Evolutionary conservation across 345 rosid genomes (phyloP).

Genomic region (Rhodamnia argentea): DNA sequence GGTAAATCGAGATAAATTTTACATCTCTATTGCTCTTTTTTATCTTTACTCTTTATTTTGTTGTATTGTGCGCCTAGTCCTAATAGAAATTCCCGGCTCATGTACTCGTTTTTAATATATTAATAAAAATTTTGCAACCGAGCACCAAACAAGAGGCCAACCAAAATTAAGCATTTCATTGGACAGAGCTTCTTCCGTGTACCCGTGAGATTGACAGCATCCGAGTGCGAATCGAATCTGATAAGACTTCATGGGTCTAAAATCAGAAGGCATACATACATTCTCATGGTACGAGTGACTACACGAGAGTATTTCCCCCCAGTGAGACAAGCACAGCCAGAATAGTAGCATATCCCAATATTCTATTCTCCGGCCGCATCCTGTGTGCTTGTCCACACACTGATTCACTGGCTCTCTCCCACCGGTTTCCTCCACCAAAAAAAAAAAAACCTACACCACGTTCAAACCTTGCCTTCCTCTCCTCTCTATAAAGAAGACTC

Average conservation of each 20-base stretch:
- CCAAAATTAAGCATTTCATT: background rate
- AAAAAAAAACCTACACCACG: background rate
- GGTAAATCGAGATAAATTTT: too few species aligned
- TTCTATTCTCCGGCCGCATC: background rate
- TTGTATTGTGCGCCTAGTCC: too few species aligned
- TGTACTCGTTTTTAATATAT: background rate
- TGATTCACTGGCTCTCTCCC: background rate
- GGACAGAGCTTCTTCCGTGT: background rate
- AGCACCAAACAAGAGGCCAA: background rate
- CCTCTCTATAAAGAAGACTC: background rate
- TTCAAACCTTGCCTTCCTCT: background rate
- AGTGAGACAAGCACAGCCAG: background rate
- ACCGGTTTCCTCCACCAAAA: background rate
- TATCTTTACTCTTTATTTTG: too few species aligned
- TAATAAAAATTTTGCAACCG: background rate
- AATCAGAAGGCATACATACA: background rate
- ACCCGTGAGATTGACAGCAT: background rate
- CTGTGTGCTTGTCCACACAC: background rate
- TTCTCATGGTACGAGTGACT: background rate
- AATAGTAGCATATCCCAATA: background rate
- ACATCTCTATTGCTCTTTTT: too few species aligned
- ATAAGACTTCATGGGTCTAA: background rate
- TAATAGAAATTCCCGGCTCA: too few species aligned
- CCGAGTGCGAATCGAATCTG: background rate
- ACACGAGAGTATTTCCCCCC: background rate